A percentile compares a stretch with the other conserved stretches of the same genome.
phyloP scores from a whole-genome alignment of 225 moss, liverwort and hornwort species.

The Pseudoscleropodium purum region DNA sequence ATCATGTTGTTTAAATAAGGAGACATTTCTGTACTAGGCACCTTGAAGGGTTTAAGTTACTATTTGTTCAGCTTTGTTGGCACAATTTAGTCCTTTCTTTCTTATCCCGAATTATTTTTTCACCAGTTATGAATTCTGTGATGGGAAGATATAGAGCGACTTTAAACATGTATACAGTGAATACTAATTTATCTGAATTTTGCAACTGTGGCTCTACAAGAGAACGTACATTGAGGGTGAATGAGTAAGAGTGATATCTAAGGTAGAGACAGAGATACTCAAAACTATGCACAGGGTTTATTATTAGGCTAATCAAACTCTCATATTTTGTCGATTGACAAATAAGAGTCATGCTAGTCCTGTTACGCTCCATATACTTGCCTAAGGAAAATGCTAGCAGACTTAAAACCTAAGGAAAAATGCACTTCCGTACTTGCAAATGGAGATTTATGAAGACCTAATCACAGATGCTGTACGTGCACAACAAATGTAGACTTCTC shows the following conservation, averaged over 20 bases:
- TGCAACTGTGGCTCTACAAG: not conserved
- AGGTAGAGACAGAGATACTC: not conserved
- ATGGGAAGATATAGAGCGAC: too few species aligned
- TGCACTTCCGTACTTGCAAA: too few species aligned
- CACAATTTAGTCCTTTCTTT: not conserved
- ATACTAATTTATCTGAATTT: not conserved
- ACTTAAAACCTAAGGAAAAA: too few species aligned
- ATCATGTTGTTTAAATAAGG: not conserved
- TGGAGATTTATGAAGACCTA: too few species aligned
- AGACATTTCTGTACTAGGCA: not conserved
- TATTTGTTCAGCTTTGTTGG: too few species aligned
- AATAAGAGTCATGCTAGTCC: not conserved
- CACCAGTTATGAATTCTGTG: too few species aligned
- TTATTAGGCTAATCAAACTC: not conserved
- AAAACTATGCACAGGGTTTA: not conserved
- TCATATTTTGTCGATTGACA: not conserved
- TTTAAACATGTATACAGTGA: too few species aligned
- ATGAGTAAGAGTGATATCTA: not conserved
- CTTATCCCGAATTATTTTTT: not conserved
- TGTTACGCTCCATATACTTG: too few species aligned
- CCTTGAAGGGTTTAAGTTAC: not conserved
- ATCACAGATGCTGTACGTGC: too few species aligned
- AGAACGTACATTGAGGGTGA: not conserved
- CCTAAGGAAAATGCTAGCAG: too few species aligned
- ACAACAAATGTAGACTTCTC: too few species aligned